phyloP scores from a whole-genome alignment of 106 monocot species.

The Xerophyta viscosa region DNA sequence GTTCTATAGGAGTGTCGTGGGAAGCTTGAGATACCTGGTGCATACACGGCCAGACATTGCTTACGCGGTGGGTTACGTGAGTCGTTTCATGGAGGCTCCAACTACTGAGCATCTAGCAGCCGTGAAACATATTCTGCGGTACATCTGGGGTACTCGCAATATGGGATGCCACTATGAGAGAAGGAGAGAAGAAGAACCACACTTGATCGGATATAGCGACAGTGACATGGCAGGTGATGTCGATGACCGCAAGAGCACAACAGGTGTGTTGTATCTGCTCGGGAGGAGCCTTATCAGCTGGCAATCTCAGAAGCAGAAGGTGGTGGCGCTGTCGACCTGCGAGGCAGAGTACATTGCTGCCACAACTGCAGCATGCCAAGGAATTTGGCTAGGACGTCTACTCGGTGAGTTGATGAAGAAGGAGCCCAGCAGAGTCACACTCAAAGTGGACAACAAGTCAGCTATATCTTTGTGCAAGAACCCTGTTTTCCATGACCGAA shows the following conservation, averaged over 20 bases:
- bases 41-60: neutral
- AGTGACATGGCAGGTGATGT: too few species aligned
- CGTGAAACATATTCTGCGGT: too few species aligned
- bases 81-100: too few species aligned
- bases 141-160: too few species aligned
- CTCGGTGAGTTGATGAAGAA: neutral
- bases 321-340: neutral
- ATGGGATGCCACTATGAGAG: too few species aligned
- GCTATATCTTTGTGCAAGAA: neutral
- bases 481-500: neutral
- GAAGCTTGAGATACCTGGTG: constrained; percentile 5
- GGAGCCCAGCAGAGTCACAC: neutral
- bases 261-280: neutral
- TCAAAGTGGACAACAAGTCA: neutral
- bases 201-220: too few species aligned
- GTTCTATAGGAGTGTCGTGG: neutral
- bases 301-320: neutral
- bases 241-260: too few species aligned
- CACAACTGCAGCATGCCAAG: neutral
- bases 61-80: too few species aligned
- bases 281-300: neutral
- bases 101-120: too few species aligned
- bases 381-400: neutral
- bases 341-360: constrained; percentile 1
- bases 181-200: too few species aligned